Evolutionary conservation across 768 basidiomycete species (phyloP).

Genomic region (Tricholoma matsutake): DNA sequence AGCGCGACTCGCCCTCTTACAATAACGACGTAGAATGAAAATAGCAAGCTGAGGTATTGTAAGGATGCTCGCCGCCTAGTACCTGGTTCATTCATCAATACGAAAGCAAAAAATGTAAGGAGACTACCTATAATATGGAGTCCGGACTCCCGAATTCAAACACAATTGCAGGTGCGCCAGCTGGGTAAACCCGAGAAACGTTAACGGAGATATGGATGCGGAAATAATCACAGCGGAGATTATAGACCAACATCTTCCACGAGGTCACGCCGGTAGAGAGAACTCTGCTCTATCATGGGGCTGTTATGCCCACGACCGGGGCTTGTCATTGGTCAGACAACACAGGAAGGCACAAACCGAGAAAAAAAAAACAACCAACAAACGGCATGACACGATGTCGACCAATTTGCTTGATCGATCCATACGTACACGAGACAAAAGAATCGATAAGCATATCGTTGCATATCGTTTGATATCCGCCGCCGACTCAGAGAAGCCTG

Average conservation of each 20-base stretch:
- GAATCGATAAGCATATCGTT: background rate
- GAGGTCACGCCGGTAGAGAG: background rate
- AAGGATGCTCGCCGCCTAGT: background rate
- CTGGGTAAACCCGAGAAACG: background rate
- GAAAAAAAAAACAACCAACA: background rate
- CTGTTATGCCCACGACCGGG: background rate
- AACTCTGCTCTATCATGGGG: background rate
- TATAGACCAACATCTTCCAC: background rate
- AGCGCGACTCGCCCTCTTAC: background rate
- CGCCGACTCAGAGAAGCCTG: background rate
- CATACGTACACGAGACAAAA: background rate
- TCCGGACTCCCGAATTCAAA: background rate
- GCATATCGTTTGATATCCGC: background rate
- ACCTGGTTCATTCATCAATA: background rate
- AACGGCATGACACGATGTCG: background rate
- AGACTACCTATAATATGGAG: background rate
- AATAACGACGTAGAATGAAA: background rate
- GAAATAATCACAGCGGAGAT: background rate
- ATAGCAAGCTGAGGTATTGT: background rate
- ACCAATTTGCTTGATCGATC: background rate
- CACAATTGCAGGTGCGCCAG: background rate
- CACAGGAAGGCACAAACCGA: background rate
- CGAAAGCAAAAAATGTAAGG: background rate
- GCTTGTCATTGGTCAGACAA: background rate
- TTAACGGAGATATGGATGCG: background rate